phyloP scores from a whole-genome alignment of 257 asterid genomes.

The Nicotiana benthamiana region DNA sequence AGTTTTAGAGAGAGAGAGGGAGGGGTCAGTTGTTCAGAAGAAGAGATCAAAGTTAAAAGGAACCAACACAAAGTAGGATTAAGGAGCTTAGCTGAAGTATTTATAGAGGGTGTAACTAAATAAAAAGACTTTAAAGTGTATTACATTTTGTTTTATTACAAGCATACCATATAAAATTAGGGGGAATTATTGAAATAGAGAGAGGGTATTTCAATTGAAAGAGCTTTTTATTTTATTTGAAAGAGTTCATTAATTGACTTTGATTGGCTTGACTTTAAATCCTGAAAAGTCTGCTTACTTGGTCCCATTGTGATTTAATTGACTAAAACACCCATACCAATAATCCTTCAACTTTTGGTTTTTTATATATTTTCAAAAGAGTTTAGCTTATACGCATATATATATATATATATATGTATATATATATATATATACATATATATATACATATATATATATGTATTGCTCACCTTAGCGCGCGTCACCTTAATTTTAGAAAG shows the following conservation, averaged over 20 bases:
- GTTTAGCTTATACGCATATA: no score
- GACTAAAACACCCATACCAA: background rate
- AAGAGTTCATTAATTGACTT: background rate
- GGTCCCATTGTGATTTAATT: constrained; percentile 6
- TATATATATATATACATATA: no score
- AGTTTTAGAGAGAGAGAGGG: background rate
- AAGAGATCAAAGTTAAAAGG: background rate
- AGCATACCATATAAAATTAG: background rate
- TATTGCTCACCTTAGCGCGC: no score
- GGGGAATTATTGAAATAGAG: background rate
- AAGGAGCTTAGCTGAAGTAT: background rate
- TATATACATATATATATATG: no score
- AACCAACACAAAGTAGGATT: background rate
- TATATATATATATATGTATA: no score
- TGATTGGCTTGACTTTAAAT: background rate
- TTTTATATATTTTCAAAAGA: no score
- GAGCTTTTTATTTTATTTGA: no score
- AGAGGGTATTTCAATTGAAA: no score
- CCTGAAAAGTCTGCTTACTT: constrained; percentile 23
- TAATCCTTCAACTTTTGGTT: no score
- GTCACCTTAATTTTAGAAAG: no score
- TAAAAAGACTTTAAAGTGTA: background rate
- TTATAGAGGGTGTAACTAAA: background rate
- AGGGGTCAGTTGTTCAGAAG: no score
- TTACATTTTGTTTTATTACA: background rate